Conservation (phyloP, 1,284 basidiomycete genomes). For the Gymnopus androsaceus region DNA sequence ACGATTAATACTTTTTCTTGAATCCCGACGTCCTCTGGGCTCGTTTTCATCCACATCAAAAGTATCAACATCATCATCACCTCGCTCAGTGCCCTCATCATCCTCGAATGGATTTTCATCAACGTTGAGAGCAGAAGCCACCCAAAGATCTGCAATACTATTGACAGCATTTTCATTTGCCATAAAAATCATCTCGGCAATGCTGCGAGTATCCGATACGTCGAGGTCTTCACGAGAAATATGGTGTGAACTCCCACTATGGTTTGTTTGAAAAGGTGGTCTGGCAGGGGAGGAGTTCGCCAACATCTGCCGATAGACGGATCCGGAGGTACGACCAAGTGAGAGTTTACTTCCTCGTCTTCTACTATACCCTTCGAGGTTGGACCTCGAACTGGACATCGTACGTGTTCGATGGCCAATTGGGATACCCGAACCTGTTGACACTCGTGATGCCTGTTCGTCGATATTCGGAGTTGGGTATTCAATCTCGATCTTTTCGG, state of each 20-base stretch:
- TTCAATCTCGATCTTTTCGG: conserved; percentile 63
- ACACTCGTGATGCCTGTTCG: not conserved
- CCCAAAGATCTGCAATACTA: conserved; percentile 89
- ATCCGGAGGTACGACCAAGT: not conserved
- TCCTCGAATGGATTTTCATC: conserved; percentile 66
- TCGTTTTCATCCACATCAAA: conserved; percentile 32
- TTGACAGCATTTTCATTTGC: conserved; percentile 90
- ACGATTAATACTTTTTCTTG: not conserved
- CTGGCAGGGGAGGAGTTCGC: not conserved
- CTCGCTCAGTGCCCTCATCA: conserved; percentile 43
- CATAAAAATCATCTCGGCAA: conserved; percentile 85
- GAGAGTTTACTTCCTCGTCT: no score
- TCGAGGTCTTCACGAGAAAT: not conserved
- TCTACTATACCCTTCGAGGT: not conserved
- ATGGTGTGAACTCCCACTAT: not conserved
- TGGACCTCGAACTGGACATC: not conserved
- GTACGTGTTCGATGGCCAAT: conserved; percentile 2
- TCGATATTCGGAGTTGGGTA: conserved; percentile 31
- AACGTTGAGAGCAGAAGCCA: conserved; percentile 87
- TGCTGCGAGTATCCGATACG: conserved; percentile 44
- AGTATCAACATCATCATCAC: conserved; percentile 36
- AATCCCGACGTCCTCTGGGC: conserved; percentile 10
- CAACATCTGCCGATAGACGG: not conserved
- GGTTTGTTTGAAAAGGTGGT: not conserved
- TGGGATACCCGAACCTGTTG: not conserved